Base-by-base conservation (phyloP, 169 alveolate species). In the Plasmodium berghei region DNA sequence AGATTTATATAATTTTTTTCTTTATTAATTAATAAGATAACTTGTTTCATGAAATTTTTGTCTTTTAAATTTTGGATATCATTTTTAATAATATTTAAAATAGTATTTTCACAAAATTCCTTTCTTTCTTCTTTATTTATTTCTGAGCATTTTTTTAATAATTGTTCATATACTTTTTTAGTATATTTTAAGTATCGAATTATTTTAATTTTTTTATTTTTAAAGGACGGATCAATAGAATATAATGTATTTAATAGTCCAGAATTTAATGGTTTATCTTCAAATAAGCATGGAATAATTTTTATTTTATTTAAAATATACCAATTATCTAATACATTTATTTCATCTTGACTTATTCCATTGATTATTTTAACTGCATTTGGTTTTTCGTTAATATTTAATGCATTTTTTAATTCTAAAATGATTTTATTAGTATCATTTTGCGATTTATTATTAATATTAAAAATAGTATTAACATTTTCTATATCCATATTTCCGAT, bases 261-360 rank as follows among this genome's bases (percentile, higher is more conserved):
- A 0, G 22, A 28, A 56, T 58, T 54, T 28, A 83, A n/a, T 9
- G 83, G 83, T 55, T 69, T 83, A 20, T 83, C 73, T 42, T 83
- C 86, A 83, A 83, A 83, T 49, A 83, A 20, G 54, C 85, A 83
- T 16, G 83, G 72, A 22, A 83, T 69, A 28, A 83, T 83, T 83
- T 83, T 83, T 42, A 83, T 26, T 66, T 83, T 83, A 62, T 83
- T 83, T 9, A 85, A 61, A 66, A 55, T 54, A 62, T 69, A 83
- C 90, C 90, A 83, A 2, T 54, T 5, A 48, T 83, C 85, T 45
- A 83, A 42, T 10, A 48, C 58, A 14, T 69, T 83, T 45, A 83
- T 45, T 69, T 83, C 90, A 22, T 56, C 52, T 48, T 6, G 18
- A 28, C 14, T 83, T 18, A 83, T 28, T 18, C 90, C 90, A 45